Evolutionary conservation across 2,329 filamentous ascomycete species (phyloP), one percentile per base, ranked within the genome.

Genomic region (Laburnicola sp.): DNA sequence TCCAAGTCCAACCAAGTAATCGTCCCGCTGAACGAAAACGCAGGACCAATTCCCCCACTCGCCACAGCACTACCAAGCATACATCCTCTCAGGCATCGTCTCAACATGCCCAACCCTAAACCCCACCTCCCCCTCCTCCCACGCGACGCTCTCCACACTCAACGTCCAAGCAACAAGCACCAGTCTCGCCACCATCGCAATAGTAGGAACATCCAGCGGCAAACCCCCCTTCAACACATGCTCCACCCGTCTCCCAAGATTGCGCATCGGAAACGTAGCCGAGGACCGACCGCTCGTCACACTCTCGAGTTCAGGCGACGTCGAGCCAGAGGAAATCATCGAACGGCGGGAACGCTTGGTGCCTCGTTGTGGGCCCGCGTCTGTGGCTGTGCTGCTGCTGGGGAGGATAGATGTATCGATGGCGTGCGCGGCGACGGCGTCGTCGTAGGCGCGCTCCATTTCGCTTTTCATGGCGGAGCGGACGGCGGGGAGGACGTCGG

Each of bases 111-210:
- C 1, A 21, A 67, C 51, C 22, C 51, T 52, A 32, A 62, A 64
- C 2, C 60, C 64, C 1, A 32, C 34, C 36, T 65, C 56, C 0
- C 54, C 51, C 10, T 58, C 54, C 34, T 57, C 64, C 63, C 64
- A 68, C 2, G 58, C 66, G 1, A 68, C 65, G 1, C 1, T 26
- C 23, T 53, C 56, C 23, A 70, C 68, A 34, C 65, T 66, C 31
- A 62, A 26, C 27, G 66, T 67, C 69, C 69, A 72, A 1, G 66
- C 69, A 5, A 66, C 68, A 38, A 71, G 11, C 21, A 71, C 59
- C 48, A 70, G 45, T 6, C 66, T 38, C 9, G 66, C 65, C 0
- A 71, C 62, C 31, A 41, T 47, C 0, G 64, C 65, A 7, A 71
- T 47, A 0, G 34, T 62, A 6, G 59, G 47, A 2, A 72, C 45